Conservation (phyloP, 331 rosid species). For the Stylosanthes scabra region DNA sequence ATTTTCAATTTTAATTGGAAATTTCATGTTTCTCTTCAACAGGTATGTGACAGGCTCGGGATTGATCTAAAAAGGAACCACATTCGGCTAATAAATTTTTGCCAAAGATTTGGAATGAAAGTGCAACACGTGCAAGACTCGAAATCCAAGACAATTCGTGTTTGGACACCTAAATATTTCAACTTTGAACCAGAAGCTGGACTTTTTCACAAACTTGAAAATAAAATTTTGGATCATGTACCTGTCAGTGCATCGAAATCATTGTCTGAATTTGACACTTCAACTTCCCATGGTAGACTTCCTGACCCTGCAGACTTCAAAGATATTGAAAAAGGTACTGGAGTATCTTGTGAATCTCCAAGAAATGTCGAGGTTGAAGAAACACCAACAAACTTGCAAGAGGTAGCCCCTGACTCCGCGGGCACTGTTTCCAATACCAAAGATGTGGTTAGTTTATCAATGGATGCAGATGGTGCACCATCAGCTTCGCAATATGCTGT, state of each 20-base stretch:
- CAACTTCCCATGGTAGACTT: constrained; percentile 41
- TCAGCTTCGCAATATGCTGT: constrained; percentile 43
- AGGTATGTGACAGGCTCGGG: constrained; percentile 83
- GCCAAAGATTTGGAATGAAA: constrained; percentile 78
- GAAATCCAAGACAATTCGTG: constrained; percentile 65
- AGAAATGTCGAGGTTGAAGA: constrained; percentile 43
- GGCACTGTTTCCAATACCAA: constrained; percentile 43
- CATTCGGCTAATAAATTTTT: constrained; percentile 62
- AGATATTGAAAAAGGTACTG: constrained; percentile 41
- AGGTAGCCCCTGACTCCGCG: constrained; percentile 40
- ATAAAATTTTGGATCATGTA: constrained; percentile 41
- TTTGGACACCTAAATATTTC: constrained; percentile 75
- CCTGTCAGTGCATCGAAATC: constrained; percentile 45
- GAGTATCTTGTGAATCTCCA: constrained; percentile 46
- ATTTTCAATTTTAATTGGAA: constrained; percentile 33
- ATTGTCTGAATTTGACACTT: constrained; percentile 38
- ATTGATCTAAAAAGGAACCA: constrained; percentile 77
- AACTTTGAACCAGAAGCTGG: constrained; percentile 54
- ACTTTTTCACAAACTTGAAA: constrained; percentile 44
- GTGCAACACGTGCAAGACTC: constrained; percentile 72
- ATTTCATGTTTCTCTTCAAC: constrained; percentile 37
- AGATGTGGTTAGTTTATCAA: constrained; percentile 41
- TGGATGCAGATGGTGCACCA: constrained; percentile 45
- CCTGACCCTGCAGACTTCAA: constrained; percentile 40
- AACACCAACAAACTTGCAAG: constrained; percentile 40